Evolutionary conservation across 2,329 filamentous ascomycete species (phyloP), one percentile per base, ranked within the genome.

Genomic region (Talaromyces sp.): DNA sequence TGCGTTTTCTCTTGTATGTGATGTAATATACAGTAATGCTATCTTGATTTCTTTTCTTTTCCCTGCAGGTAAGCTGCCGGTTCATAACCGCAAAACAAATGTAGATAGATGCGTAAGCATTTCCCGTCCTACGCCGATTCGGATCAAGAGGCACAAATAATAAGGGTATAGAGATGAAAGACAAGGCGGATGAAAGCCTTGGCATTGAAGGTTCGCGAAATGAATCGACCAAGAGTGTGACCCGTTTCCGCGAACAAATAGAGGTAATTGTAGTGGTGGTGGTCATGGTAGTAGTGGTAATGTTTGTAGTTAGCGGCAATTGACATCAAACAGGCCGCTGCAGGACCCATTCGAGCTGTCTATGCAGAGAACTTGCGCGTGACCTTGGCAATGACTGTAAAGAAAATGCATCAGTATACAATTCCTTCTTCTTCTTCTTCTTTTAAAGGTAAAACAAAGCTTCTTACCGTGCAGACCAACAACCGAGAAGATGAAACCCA

Each of bases 401-500:
- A 31, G 4, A 56, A 44, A 28, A 18, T 61, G 70, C 70, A 66
- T 69, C 67, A 69, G 65, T 27, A 57, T 30, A 51, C 12, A 14
- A 2, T 16, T 27, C 33, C 53, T 14, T 36, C 16, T n/a, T 40
- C 28, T 30, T 16, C 44, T 14, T 3, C 23, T 23, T 23, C 23
- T 23, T 23, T 23, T 23, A 23, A 23, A 23, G 23, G 23, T 23
- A 7, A 3, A 61, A 42, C n/a, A 42, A 5, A n/a, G 23, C 23
- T 18, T 9, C 91, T 70, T 87, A 98, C 95, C 92, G 82, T 99
- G 95, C 75, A 99, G 85, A 69, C 92, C 93, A 73, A 99, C 95
- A 74, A 99, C 95, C 74, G 90, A 95, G 83, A 99, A 97, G 79
- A 99, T 99, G 80, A 99, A 99, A 65, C 96, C 95, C 71, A 99